Percentiles rank a stretch among this genome's conserved stretches.
Conservation (phyloP, 495 filamentous ascomycete genomes). For the Talaromyces proteolyticus region DNA sequence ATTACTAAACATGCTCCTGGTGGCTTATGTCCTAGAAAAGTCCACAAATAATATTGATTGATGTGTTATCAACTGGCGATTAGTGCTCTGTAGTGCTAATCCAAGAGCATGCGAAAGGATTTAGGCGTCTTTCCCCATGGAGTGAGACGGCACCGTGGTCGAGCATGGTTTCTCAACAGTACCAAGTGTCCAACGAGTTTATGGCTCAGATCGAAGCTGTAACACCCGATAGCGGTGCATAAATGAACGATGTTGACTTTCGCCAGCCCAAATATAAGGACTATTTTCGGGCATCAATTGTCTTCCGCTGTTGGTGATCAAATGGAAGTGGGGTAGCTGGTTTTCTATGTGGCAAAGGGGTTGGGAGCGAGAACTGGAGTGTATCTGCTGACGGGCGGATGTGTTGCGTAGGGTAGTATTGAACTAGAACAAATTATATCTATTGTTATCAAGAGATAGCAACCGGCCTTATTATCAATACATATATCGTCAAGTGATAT, state of each 20-base stretch:
- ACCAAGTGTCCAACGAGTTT: conserved; percentile 30
- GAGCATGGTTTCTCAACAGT: conserved; percentile 28
- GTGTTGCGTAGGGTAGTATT: no score
- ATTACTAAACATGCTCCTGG: no score
- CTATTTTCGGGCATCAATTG: conserved; percentile 48
- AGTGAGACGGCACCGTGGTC: conserved; percentile 33
- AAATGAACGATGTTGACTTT: conserved; percentile 43
- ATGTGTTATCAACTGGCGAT: no score
- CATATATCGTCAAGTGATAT: no score
- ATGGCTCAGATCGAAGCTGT: conserved; percentile 37
- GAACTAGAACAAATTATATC: no score
- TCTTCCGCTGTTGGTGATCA: conserved; percentile 24
- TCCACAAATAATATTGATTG: no score
- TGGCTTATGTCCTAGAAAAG: no score
- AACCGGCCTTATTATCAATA: no score
- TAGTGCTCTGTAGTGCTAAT: no score
- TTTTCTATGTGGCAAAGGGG: conserved; percentile 56
- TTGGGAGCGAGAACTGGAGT: conserved; percentile 22
- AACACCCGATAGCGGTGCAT: conserved; percentile 27
- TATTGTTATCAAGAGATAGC: no score
- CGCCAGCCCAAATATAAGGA: conserved; percentile 44
- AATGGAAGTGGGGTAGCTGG: conserved; percentile 39
- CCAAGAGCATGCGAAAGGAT: no score
- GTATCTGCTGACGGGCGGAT: background rate
- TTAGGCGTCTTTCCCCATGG: no score